Conservation (phyloP, 768 basidiomycete genomes). For the Rhodotorula diobovata region DNA sequence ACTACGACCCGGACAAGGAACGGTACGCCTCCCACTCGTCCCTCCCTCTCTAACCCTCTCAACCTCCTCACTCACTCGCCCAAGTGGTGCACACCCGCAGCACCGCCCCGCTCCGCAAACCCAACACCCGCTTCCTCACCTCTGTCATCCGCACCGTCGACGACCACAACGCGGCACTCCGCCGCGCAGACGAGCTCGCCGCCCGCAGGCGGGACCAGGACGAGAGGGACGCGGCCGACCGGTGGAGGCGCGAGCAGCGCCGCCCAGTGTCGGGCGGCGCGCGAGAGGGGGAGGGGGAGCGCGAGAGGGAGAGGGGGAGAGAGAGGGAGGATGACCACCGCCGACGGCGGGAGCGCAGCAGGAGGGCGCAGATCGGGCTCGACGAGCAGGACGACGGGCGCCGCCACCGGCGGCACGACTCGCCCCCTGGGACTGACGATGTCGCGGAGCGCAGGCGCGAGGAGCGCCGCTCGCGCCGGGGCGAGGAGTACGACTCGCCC, state of each 20-base stretch:
- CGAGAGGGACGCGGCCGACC: slow-evolving; percentile 39
- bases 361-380: slow-evolving; percentile 39
- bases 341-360: slow-evolving; percentile 39
- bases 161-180: slow-evolving; percentile 84
- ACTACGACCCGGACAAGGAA: slow-evolving; percentile 35
- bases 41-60: not conserved
- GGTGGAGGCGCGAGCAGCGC: slow-evolving; percentile 41
- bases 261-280: slow-evolving; percentile 41
- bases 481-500: too few relatives aligned
- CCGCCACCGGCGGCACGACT: slow-evolving; percentile 36
- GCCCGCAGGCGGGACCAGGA: slow-evolving; percentile 40
- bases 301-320: slow-evolving; percentile 37
- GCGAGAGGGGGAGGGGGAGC: slow-evolving; percentile 56
- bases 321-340: slow-evolving; percentile 48
- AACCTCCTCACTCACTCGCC: slow-evolving; percentile 53
- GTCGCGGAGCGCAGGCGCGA: too few relatives aligned
- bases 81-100: not conserved
- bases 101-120: slow-evolving; percentile 55
- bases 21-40: not conserved
- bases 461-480: not conserved
- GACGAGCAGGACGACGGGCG: slow-evolving; percentile 27
- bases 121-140: slow-evolving; percentile 56
- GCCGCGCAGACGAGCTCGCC: slow-evolving; percentile 47
- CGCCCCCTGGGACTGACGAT: too few relatives aligned
- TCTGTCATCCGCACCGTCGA: slow-evolving; percentile 85